Percentiles rank a stretch among this genome's conserved stretches.
Conservation (phyloP, 441 rosid genomes). For the Euphorbia schlechtendalii region DNA sequence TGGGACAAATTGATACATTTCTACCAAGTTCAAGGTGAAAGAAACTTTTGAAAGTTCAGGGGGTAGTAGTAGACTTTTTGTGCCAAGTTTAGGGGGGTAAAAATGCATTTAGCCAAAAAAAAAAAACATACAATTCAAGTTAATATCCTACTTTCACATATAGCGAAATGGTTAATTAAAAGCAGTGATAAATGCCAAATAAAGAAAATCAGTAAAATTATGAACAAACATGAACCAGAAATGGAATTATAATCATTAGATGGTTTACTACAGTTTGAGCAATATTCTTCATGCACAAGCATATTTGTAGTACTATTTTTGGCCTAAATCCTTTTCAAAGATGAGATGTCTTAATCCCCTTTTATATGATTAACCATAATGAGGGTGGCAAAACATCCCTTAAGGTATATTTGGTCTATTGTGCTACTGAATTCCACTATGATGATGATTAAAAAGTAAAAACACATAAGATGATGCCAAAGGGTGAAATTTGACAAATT, state of each 20-base stretch:
- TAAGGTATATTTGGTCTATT: background rate
- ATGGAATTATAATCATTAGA: constrained; percentile 10
- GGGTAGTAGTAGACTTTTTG: no score
- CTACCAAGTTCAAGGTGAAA: no score
- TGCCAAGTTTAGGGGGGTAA: no score
- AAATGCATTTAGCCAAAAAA: no score
- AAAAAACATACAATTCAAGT: no score
- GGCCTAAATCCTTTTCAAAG: background rate
- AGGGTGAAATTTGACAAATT: background rate
- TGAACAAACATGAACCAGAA: background rate
- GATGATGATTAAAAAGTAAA: background rate
- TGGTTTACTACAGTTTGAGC: background rate
- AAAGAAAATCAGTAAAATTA: background rate
- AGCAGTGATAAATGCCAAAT: no score
- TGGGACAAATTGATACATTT: no score
- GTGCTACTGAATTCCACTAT: no score
- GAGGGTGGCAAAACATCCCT: constrained; percentile 4
- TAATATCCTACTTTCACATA: no score
- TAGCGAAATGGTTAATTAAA: no score
- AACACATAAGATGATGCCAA: background rate
- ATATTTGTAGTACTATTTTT: background rate
- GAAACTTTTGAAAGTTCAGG: no score
- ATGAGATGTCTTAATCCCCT: constrained; percentile 15
- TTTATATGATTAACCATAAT: constrained; percentile 4
- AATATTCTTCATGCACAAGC: constrained; percentile 13